Percentiles rank a stretch among this genome's conserved stretches.
Conservation (phyloP, 2,329 filamentous ascomycete genomes). For the Metarhizium rileyi region DNA sequence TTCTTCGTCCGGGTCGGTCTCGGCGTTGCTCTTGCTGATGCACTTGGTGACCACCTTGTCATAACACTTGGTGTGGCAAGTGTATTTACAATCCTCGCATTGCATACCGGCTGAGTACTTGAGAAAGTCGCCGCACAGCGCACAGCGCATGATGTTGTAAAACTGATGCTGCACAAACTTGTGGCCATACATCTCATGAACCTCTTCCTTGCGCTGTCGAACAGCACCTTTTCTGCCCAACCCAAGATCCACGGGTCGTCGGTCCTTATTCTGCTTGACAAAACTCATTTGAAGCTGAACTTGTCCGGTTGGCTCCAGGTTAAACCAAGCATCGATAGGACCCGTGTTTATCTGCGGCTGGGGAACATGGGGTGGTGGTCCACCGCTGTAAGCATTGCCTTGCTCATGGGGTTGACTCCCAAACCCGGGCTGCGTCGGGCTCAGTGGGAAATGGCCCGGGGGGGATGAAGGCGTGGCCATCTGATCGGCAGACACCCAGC, state of each 20-base stretch:
- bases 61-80: constrained; percentile 97
- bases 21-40: constrained; percentile 98
- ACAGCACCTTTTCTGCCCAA: constrained; percentile 93
- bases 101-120: constrained; percentile 99
- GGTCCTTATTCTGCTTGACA: constrained; percentile 78
- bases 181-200: constrained; percentile 98
- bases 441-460: constrained; percentile 48
- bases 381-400: constrained; percentile 18
- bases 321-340: constrained; percentile 91
- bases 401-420: constrained; percentile 30
- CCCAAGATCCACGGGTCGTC: constrained; percentile 75
- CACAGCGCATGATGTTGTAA: constrained; percentile 99
- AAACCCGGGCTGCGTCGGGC: constrained; percentile 33
- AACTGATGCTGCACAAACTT: constrained; percentile 98
- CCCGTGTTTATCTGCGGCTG: constrained; percentile 45
- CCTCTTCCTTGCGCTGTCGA: constrained; percentile 93
- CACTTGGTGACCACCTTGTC: constrained; percentile 95
- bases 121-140: constrained; percentile 93
- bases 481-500: constrained; percentile 95
- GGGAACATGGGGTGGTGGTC: constrained; percentile 18
- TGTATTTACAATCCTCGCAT: constrained; percentile 99
- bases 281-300: constrained; percentile 91
- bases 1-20: constrained; percentile 96
- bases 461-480: constrained; percentile 57
- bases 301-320: constrained; percentile 84